Conservation (phyloP, 768 basidiomycete genomes). For the Boletus insuetus region DNA sequence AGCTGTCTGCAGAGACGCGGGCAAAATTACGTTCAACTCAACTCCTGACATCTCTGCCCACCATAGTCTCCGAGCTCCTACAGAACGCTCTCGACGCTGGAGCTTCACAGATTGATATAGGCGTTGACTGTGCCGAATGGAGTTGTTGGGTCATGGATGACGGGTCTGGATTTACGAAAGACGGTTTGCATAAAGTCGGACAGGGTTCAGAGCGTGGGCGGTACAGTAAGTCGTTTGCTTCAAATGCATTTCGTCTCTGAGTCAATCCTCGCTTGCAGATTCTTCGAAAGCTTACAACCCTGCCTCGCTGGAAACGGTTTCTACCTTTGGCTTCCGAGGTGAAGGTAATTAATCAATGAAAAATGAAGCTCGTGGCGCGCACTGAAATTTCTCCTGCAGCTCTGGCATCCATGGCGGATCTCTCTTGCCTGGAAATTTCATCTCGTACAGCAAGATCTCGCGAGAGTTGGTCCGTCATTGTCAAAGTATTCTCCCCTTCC, state of each 20-base stretch:
- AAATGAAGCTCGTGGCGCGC: conserved; percentile 1
- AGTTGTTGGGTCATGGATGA: conserved; percentile 84
- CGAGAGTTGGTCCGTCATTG: conserved; percentile 72
- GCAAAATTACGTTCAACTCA: conserved; percentile 77
- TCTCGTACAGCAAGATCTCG: conserved; percentile 64
- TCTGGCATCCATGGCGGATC: conserved; percentile 75
- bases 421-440: conserved; percentile 79
- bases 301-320: conserved; percentile 46
- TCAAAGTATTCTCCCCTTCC: conserved; percentile 52
- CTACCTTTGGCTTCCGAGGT: conserved; percentile 88
- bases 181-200: conserved; percentile 54
- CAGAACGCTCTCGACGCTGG: conserved; percentile 89
- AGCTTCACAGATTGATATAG: conserved; percentile 65
- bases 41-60: conserved; percentile 77
- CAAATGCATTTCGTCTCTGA: background rate
- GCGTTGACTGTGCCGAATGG: conserved; percentile 76
- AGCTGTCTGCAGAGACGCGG: conserved; percentile 61
- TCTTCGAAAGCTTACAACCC: conserved; percentile 69
- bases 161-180: conserved; percentile 70
- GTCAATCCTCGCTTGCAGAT: conserved; percentile 38
- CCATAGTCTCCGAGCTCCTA: conserved; percentile 79
- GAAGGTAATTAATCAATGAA: conserved; percentile 60
- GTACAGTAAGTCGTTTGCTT: conserved; percentile 55
- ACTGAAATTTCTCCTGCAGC: conserved; percentile 44
- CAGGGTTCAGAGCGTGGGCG: conserved; percentile 51